Evolutionary conservation across 1,139 yeast species (phyloP).

Genomic region (Pichia norvegensis): DNA sequence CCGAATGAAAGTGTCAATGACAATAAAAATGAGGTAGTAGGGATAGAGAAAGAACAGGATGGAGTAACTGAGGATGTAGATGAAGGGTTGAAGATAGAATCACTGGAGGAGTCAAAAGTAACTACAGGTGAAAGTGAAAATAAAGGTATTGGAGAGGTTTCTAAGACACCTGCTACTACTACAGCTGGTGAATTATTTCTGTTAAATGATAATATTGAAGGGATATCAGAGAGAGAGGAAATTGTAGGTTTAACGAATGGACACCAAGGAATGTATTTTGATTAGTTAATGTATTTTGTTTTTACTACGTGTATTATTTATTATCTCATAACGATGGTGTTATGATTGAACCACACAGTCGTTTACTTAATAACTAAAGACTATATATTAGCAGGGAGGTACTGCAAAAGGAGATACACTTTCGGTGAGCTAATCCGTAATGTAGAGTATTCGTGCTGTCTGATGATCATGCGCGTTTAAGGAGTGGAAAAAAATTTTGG

Average conservation of each 20-base stretch:
- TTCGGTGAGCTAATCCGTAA: no score
- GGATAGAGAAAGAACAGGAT: not conserved
- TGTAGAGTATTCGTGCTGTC: no score
- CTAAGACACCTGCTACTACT: slow-evolving; percentile 11
- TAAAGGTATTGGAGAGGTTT: not conserved
- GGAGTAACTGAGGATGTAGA: not conserved
- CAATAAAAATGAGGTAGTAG: not conserved
- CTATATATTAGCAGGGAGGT: no score
- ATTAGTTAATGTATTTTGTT: not conserved
- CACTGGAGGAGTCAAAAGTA: not conserved
- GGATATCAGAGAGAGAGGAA: slow-evolving; percentile 9
- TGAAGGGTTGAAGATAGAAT: not conserved
- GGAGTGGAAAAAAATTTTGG: no score
- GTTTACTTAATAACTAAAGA: no score
- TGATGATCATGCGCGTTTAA: no score
- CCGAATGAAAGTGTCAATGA: not conserved
- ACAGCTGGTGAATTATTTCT: slow-evolving; percentile 6
- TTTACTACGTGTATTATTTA: not conserved
- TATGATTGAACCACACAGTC: no score
- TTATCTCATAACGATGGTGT: no score
- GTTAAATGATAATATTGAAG: slow-evolving; percentile 9
- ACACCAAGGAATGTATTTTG: slow-evolving; percentile 6
- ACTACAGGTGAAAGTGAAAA: not conserved
- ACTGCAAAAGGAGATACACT: no score
- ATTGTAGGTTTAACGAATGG: slow-evolving; percentile 11